Evolutionary conservation across 306 rosid genomes (phyloP).

Genomic region (Quercus gilva): DNA sequence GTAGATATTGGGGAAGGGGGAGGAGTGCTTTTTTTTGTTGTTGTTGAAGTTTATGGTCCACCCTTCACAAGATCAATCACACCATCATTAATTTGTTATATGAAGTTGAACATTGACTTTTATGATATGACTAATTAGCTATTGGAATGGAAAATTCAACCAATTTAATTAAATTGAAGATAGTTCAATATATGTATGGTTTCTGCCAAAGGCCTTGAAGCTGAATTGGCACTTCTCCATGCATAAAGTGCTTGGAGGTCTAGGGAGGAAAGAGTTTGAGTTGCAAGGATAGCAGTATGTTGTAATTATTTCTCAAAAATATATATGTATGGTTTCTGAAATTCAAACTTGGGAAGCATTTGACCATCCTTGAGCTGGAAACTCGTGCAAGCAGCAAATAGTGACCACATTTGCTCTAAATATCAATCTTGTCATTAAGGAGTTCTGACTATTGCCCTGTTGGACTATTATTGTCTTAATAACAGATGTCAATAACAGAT

Average conservation of each 20-base stretch:
- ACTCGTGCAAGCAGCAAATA: conserved; percentile 1
- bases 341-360: conserved; percentile 1
- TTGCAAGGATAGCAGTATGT: no score
- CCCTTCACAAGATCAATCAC: no score
- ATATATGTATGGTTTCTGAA: background rate
- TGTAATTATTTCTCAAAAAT: no score
- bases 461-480: no score
- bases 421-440: background rate
- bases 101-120: conserved; percentile 1
- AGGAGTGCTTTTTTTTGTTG: no score
- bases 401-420: background rate
- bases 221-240: no score
- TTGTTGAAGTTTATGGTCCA: no score
- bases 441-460: background rate
- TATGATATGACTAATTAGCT: background rate
- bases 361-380: conserved; percentile 12
- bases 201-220: no score
- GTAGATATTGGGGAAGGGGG: no score
- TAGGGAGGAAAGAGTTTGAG: no score
- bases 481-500: no score
- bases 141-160: background rate
- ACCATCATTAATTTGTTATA: conserved; percentile 8
- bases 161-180: background rate
- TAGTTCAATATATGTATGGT: background rate
- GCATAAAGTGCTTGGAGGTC: no score